A percentile compares a stretch with the other conserved stretches of the same genome.
Evolutionary conservation across 2,329 filamentous ascomycete genomes (phyloP).

Genomic region (Stagonosporopsis cucurbitacearum): DNA sequence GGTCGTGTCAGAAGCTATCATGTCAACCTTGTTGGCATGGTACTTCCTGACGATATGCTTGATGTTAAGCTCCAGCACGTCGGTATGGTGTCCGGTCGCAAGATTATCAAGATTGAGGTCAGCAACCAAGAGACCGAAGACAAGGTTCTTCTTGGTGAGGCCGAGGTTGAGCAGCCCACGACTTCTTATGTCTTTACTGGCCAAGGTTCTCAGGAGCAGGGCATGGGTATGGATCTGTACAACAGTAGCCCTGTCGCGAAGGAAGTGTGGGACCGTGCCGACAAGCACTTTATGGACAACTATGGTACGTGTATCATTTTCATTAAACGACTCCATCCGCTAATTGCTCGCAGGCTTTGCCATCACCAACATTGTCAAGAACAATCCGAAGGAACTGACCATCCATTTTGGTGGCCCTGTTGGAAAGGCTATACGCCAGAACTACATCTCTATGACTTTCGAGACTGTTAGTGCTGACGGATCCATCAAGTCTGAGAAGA

Average conservation of each 20-base stretch:
- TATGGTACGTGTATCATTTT: slow-evolving; percentile 69
- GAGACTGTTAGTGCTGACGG: slow-evolving; percentile 95
- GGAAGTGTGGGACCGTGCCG: slow-evolving; percentile 89
- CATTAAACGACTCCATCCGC: not conserved
- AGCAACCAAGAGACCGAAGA: slow-evolving; percentile 96
- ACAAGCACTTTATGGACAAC: slow-evolving; percentile 98
- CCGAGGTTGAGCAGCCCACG: slow-evolving; percentile 96
- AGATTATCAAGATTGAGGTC: slow-evolving; percentile 99
- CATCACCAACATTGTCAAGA: slow-evolving; percentile 98
- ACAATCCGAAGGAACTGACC: slow-evolving; percentile 98
- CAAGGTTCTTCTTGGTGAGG: slow-evolving; percentile 93
- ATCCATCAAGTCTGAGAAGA: slow-evolving; percentile 95
- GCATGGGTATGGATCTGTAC: slow-evolving; percentile 99
- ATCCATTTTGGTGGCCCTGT: slow-evolving; percentile 97
- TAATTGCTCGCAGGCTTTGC: slow-evolving; percentile 72
- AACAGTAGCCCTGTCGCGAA: slow-evolving; percentile 90
- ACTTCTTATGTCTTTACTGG: slow-evolving; percentile 98
- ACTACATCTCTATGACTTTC: slow-evolving; percentile 99
- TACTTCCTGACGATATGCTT: slow-evolving; percentile 93
- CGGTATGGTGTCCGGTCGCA: slow-evolving; percentile 96
- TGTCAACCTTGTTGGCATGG: slow-evolving; percentile 97
- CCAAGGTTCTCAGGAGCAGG: slow-evolving; percentile 97
- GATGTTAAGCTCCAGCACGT: slow-evolving; percentile 95
- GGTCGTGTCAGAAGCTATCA: slow-evolving; percentile 97
- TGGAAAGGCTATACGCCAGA: slow-evolving; percentile 96